These are phyloP conservation scores for Chaetomiaceae sp. DNA, from an alignment of 2,329 filamentous ascomycete species.

Conservation along the genomic window DNA sequence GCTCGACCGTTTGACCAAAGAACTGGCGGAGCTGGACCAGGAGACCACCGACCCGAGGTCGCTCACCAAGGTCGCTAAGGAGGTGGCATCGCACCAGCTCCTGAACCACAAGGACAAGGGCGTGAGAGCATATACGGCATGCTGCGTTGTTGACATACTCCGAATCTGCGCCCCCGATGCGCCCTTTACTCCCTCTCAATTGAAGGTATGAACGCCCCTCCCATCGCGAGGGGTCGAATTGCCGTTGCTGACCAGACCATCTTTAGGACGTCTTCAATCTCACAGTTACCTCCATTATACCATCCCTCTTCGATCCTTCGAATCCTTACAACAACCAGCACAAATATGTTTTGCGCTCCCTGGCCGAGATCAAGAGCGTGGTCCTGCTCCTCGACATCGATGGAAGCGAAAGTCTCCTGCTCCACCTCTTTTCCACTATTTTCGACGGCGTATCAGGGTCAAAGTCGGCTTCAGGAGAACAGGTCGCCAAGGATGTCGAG, in stretches of 20 bases:
- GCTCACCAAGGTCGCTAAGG: slow-evolving; percentile 76
- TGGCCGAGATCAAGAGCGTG: slow-evolving; percentile 92
- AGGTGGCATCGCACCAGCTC: slow-evolving; percentile 76
- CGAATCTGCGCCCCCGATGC: slow-evolving; percentile 91
- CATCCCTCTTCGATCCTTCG: slow-evolving; percentile 77
- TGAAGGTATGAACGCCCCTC: slow-evolving; percentile 61
- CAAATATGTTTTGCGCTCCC: slow-evolving; percentile 81
- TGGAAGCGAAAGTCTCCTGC: slow-evolving; percentile 71
- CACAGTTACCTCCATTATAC: slow-evolving; percentile 77
- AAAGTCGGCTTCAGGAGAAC: slow-evolving; percentile 70
- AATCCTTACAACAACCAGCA: slow-evolving; percentile 92
- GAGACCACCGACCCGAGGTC: slow-evolving; percentile 79
- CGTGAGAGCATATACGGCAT: slow-evolving; percentile 81
- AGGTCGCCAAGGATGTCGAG: slow-evolving; percentile 88
- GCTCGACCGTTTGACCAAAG: slow-evolving; percentile 73
- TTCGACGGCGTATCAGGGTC: slow-evolving; percentile 88
- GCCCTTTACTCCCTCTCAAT: slow-evolving; percentile 82
- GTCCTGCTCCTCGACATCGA: slow-evolving; percentile 85
- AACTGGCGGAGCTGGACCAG: slow-evolving; percentile 82
- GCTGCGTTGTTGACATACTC: slow-evolving; percentile 89
- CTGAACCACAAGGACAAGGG: slow-evolving; percentile 90
- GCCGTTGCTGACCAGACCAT: slow-evolving; percentile 22
- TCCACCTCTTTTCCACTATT: slow-evolving; percentile 78
- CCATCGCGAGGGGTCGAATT: too few relatives aligned
- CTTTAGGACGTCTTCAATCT: slow-evolving; percentile 87